Evolutionary conservation across 2,329 filamentous ascomycete species (phyloP).

Genomic region (Fusarium bulbicola): DNA sequence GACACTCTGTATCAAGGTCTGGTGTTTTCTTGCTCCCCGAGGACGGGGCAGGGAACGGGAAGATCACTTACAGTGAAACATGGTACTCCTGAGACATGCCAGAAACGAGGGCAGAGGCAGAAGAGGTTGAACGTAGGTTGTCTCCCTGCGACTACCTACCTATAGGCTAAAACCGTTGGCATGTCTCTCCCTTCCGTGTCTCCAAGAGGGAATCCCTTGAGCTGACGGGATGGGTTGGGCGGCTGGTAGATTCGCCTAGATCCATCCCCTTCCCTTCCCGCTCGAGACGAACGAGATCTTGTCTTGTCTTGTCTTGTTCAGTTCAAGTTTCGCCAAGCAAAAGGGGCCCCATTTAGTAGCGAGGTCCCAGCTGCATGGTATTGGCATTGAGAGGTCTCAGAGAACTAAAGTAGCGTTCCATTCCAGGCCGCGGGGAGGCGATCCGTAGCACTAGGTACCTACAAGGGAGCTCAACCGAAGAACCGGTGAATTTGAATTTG

Average conservation of each 20-base stretch:
- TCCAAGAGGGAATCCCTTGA: conserved; percentile 6
- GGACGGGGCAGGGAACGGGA: conserved; percentile 13
- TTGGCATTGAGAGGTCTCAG: neutral
- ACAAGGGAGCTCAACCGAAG: conserved; percentile 15
- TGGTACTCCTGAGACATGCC: conserved; percentile 21
- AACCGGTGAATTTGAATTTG: conserved; percentile 3
- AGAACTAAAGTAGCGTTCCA: conserved; percentile 18
- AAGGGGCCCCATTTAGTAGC: neutral
- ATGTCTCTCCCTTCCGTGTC: conserved; percentile 35
- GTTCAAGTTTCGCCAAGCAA: conserved; percentile 6
- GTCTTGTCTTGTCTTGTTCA: neutral
- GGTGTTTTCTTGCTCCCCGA: too few relatives aligned
- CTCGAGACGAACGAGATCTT: conserved; percentile 18
- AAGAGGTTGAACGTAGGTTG: neutral
- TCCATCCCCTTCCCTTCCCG: conserved; percentile 20
- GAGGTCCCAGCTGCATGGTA: conserved; percentile 13
- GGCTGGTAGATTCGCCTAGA: conserved; percentile 32
- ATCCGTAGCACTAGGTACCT: conserved; percentile 12
- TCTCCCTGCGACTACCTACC: neutral
- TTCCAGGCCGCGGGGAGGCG: conserved; percentile 28
- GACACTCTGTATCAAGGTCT: too few relatives aligned
- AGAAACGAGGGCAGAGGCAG: neutral
- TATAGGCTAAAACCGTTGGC: conserved; percentile 10
- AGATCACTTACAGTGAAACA: conserved; percentile 22
- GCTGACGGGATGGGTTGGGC: neutral